Evolutionary conservation across 2,329 filamentous ascomycete species (phyloP).

Genomic region (Cladobotryum protrusum): DNA sequence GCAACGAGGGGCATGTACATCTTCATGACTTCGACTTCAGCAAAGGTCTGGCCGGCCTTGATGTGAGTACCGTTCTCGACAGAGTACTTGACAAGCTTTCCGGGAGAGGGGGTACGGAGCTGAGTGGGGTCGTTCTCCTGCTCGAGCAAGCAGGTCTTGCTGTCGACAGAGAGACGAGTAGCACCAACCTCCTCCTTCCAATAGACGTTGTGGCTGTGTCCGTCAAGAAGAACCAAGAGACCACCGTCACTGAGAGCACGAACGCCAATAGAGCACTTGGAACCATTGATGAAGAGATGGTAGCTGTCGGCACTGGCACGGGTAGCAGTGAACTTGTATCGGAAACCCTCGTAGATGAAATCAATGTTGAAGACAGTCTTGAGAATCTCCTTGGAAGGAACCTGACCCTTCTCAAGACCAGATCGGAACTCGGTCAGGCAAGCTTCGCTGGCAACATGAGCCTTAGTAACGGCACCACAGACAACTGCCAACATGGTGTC

Average conservation of each 20-base stretch:
- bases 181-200: constrained; percentile 99
- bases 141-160: constrained; percentile 96
- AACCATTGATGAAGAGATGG: constrained; percentile 97
- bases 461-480: constrained; percentile 90
- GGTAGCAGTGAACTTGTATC: constrained; percentile 98
- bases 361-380: constrained; percentile 97
- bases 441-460: constrained; percentile 85
- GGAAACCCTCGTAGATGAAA: constrained; percentile 94
- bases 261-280: constrained; percentile 89
- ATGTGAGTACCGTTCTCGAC: constrained; percentile 94
- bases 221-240: constrained; percentile 81
- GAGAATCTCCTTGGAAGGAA: constrained; percentile 90
- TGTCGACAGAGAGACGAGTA: constrained; percentile 90
- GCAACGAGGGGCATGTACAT: constrained; percentile 99
- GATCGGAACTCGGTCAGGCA: constrained; percentile 82
- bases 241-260: constrained; percentile 91
- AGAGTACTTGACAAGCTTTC: constrained; percentile 96
- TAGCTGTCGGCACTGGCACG: constrained; percentile 90
- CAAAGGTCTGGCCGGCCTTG: constrained; percentile 84
- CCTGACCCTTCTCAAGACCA: constrained; percentile 93
- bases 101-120: constrained; percentile 86
- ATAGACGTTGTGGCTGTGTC: constrained; percentile 96
- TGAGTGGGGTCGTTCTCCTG: constrained; percentile 99
- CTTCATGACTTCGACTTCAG: constrained; percentile 99
- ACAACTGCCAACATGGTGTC: constrained; percentile 92